These are phyloP conservation scores for Lentinula raphanica DNA, from an alignment of 768 basidiomycete genomes.

Conservation along the genomic window DNA sequence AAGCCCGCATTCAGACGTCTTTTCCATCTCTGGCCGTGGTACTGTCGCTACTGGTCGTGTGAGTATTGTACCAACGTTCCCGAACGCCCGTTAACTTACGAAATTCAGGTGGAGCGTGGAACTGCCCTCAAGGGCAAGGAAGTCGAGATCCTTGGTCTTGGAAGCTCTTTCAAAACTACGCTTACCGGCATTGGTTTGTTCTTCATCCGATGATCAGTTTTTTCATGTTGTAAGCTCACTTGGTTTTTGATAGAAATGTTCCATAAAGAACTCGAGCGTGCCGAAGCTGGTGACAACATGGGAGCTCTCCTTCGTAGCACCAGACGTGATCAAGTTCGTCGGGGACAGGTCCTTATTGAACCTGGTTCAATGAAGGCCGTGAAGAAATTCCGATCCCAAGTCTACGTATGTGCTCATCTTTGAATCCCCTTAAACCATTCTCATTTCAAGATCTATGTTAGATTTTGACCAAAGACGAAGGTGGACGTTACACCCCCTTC, in stretches of 20 bases:
- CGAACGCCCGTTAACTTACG: background rate
- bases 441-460: constrained; percentile 20
- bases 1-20: constrained; percentile 53
- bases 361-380: constrained; percentile 92
- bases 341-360: constrained; percentile 86
- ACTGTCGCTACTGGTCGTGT: constrained; percentile 95
- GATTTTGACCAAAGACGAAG: constrained; percentile 84
- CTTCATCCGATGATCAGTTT: background rate
- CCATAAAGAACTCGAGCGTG: constrained; percentile 98
- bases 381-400: constrained; percentile 90
- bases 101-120: constrained; percentile 80
- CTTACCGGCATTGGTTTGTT: constrained; percentile 86
- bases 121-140: constrained; percentile 86
- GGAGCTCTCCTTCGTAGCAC: constrained; percentile 93
- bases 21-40: constrained; percentile 97
- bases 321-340: constrained; percentile 92
- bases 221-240: background rate
- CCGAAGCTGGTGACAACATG: constrained; percentile 99
- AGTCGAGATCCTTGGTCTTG: constrained; percentile 89
- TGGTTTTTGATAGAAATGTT: constrained; percentile 83
- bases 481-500: constrained; percentile 89
- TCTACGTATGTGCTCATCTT: constrained; percentile 55
- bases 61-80: constrained; percentile 20
- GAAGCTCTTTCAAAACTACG: constrained; percentile 79
- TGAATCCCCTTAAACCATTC: background rate